Evolutionary conservation across 495 filamentous ascomycete species (phyloP), one percentile per base, ranked within the genome.

Genomic region (Daldinia caldariorum): DNA sequence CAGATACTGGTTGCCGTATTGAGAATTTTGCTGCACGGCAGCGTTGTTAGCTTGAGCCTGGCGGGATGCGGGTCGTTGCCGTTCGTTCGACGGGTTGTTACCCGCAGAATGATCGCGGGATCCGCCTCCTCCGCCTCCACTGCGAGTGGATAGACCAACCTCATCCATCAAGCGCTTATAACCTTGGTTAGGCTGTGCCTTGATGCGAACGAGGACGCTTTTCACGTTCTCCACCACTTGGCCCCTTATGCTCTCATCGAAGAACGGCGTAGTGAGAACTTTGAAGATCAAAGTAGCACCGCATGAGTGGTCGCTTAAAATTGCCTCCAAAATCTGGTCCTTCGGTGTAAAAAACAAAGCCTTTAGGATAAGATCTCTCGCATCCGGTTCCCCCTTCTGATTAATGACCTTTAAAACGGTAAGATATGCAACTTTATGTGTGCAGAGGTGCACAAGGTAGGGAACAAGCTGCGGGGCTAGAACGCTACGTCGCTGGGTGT

Each of bases 141-240:
- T 85, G 14, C 85, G 79, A 39, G 85, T 88, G 53, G 92, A 93
- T 61, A 96, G 81, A 55, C 92, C 94, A 75, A 97, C 95, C 79
- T 97, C 94, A 74, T 97, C 94, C 95, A 99, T 99, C 53, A 99
- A 79, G 45, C 95, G 92, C 84, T 98, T 98, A 80, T 99, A 99
- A 41, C 95, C 95, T 79, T 99, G 96, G 54, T 91, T 90, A 51
- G 95, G 93, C 63, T 94, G 91, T 6, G 92, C 94, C 80, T 99
- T 99, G 69, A 98, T 87, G 68, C 91, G 91, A 47, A 92, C 84
- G 45, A 99, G 85, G 58, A 97, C 94, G 77, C 89, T 91, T 66
- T 94, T 91, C 34, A 99, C 92, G 58, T 93, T 97, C 78, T 96
- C 92, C 1, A 95, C 88, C 43, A 97, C 93, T 67, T 97, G 91